phyloP scores from a whole-genome alignment of 2,329 filamentous ascomycete genomes.

The Thielaviopsis populi region DNA sequence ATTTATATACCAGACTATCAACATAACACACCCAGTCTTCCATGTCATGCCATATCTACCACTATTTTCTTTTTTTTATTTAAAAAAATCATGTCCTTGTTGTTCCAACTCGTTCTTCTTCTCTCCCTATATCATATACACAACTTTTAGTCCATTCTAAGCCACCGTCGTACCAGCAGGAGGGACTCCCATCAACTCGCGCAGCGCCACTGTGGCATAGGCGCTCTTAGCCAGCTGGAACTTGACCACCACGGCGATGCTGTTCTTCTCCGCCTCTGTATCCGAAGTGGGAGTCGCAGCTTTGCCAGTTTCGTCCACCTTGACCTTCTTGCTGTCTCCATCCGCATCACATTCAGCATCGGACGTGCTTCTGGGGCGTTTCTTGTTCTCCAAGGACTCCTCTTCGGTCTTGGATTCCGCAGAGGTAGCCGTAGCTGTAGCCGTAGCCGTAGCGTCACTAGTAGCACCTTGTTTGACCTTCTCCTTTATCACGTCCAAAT shows the following conservation, averaged over 20 bases:
- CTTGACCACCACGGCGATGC: constrained; percentile 55
- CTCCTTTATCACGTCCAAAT: constrained; percentile 52
- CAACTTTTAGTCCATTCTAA: background rate
- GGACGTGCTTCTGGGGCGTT: constrained; percentile 15
- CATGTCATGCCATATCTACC: too few species aligned
- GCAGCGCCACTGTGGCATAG: constrained; percentile 70
- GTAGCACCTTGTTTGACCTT: constrained; percentile 22
- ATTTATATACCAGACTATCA: background rate
- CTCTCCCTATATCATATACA: background rate
- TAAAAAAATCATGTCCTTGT: background rate
- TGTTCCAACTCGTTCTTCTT: constrained; percentile 14
- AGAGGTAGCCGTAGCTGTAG: constrained; percentile 18
- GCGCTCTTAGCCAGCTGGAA: constrained; percentile 65
- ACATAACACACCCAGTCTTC: background rate
- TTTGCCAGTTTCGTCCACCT: constrained; percentile 18
- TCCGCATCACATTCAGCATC: constrained; percentile 17
- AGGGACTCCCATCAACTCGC: constrained; percentile 53
- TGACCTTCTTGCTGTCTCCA: constrained; percentile 21
- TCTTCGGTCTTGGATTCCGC: constrained; percentile 12
- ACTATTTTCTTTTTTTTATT: background rate
- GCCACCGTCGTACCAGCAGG: background rate
- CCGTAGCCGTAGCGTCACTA: background rate
- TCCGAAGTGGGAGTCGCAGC: constrained; percentile 14
- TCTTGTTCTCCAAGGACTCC: constrained; percentile 9
- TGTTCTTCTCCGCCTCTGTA: constrained; percentile 25